Evolutionary conservation across 805 yeast species (phyloP), one percentile per base, ranked within the genome.

Genomic region (Lipomyces yamadae): DNA sequence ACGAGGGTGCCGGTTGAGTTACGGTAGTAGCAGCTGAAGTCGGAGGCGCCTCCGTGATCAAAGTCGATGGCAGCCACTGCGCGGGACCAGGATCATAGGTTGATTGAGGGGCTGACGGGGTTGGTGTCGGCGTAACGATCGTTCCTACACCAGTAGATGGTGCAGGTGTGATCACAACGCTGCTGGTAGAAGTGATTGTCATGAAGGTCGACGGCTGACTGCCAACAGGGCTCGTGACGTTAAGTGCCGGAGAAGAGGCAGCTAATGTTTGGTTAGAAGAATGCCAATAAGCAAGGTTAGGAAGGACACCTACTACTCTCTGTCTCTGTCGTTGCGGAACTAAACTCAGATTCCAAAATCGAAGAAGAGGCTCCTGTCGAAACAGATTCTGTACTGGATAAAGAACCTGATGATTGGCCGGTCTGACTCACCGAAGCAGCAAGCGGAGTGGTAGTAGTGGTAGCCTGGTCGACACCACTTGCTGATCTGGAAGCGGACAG

Each of bases 21-120:
- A 53, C 37, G 7, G 76, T 74, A 37, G 74, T 70, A 3, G 79
- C 69, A 10, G 83, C 74, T 34, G 76, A 50, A n/a, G 70, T 29
- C 3, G 76, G 54, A 30, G 73, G 72, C n/a, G 79, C 74, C 8
- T 78, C 80, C 45, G 81, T 78, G 54, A 82, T 74, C 60, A 82
- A 75, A 11, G 78, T 76, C 15, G 82, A 79, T 42, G 86, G 86
- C 54, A 83, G 72, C 85, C 86, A 82, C 57, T 76, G 70, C 8
- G 75, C 70, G 24, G 24, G 24, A 29, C 72, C 66, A 3, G 24
- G 33, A 39, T n/a, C n/a, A n/a, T 33, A 56, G 42, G 58, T 56
- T 10, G 45, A 13, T 39, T 37, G 10, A n/a, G 45, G 1, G 24
- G 24, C 24, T 18, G 29, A 10, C 39, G 24, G 57, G 18, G 6